Conservation (phyloP, 2,329 filamentous ascomycete species). For the Fusarium citri region DNA sequence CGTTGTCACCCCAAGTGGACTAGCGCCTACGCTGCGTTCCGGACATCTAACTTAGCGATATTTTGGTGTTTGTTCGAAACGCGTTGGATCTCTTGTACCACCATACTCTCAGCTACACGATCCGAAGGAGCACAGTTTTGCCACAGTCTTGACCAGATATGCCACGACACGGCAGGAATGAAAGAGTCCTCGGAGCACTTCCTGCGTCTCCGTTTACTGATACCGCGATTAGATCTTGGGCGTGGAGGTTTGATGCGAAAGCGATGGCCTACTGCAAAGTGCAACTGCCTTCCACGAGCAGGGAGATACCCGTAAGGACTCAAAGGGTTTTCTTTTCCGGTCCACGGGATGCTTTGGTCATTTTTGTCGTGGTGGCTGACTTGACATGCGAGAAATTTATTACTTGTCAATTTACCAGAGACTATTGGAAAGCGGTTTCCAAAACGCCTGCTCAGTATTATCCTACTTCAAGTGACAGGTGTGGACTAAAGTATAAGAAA, state of each 20-base stretch:
- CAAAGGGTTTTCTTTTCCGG: background rate
- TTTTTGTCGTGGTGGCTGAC: background rate
- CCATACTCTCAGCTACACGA: background rate
- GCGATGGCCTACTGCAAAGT: too few relatives aligned
- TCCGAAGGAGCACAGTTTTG: background rate
- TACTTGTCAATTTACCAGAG: background rate
- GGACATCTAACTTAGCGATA: background rate
- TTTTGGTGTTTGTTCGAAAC: background rate
- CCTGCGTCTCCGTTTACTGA: background rate
- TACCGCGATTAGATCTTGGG: too few relatives aligned
- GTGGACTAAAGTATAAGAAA: background rate
- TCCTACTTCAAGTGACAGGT: background rate
- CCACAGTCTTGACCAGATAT: background rate
- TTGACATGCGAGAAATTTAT: background rate
- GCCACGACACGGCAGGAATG: background rate
- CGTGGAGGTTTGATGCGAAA: too few relatives aligned
- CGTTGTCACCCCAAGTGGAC: background rate
- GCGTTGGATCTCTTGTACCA: background rate
- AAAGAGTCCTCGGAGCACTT: background rate
- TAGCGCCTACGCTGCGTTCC: background rate
- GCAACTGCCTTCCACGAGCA: background rate
- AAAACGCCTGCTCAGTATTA: background rate
- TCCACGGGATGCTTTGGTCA: background rate
- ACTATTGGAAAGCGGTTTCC: background rate
- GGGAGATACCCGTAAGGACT: background rate